These are phyloP conservation scores for Cyclanthera cordifolia DNA, from an alignment of 306 rosid genomes.

Conservation along the genomic window DNA sequence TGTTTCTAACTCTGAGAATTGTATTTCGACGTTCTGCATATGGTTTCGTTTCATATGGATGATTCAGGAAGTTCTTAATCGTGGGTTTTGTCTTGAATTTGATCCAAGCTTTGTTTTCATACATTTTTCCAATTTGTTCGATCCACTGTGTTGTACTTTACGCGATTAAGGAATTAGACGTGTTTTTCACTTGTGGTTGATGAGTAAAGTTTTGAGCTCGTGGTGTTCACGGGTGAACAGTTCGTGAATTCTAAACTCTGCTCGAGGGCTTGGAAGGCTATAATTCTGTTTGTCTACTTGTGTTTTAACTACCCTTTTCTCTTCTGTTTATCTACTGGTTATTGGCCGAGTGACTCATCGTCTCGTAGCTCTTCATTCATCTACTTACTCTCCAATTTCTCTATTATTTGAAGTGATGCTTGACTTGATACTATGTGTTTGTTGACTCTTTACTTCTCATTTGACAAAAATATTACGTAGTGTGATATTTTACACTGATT, in stretches of 20 bases:
- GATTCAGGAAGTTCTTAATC: not conserved
- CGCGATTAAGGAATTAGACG: not conserved
- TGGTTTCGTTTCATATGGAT: not conserved
- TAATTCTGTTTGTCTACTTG: not conserved
- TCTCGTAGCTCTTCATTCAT: not conserved
- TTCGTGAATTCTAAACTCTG: not conserved
- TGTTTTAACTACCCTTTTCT: not conserved
- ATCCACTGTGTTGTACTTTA: not conserved
- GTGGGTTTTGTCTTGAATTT: not conserved
- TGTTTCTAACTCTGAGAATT: not conserved
- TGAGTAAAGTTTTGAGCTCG: not conserved
- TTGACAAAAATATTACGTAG: not conserved
- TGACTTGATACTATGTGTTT: not conserved
- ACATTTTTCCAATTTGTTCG: not conserved
- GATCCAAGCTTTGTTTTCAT: not conserved
- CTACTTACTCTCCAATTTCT: not conserved
- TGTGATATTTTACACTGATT: not conserved
- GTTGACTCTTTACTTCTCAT: conserved; percentile 1
- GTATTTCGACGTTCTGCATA: not conserved
- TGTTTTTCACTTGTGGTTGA: not conserved
- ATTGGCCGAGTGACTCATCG: not conserved
- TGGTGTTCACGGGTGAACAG: not conserved
- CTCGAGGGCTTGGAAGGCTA: not conserved
- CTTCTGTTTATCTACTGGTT: not conserved
- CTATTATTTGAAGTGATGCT: not conserved